Percentiles rank a stretch among this genome's conserved stretches.
Evolutionary conservation across 495 filamentous ascomycete genomes (phyloP).

Genomic region (Lasiosphaeris hirsuta): DNA sequence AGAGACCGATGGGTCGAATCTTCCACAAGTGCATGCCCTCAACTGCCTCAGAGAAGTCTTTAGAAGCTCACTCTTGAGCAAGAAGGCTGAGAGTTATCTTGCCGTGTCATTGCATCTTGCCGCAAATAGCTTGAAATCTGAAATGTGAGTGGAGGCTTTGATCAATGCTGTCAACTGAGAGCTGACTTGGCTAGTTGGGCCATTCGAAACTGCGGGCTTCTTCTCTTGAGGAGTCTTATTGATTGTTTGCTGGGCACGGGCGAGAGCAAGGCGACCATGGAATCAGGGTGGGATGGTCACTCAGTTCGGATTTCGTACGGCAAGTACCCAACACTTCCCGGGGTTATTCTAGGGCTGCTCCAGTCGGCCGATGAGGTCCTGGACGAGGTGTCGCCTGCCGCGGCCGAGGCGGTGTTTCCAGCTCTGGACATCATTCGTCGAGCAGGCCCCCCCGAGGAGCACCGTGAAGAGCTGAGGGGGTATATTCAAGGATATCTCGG

Average conservation of each 20-base stretch:
- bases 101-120: constrained; percentile 71
- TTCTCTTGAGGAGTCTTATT: constrained; percentile 80
- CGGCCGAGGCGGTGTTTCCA: constrained; percentile 77
- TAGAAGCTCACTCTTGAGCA: constrained; percentile 66
- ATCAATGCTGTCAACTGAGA: constrained; percentile 11
- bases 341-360: constrained; percentile 66
- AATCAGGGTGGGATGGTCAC: constrained; percentile 49
- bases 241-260: constrained; percentile 69
- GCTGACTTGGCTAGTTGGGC: constrained; percentile 62
- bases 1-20: constrained; percentile 58
- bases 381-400: constrained; percentile 30
- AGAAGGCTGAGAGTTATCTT: constrained; percentile 62
- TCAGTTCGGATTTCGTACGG: constrained; percentile 58
- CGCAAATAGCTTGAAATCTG: constrained; percentile 63
- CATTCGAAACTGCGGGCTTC: constrained; percentile 86
- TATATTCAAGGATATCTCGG: constrained; percentile 56
- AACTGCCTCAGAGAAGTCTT: constrained; percentile 90
- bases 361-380: constrained; percentile 39
- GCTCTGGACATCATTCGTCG: constrained; percentile 78
- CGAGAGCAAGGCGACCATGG: constrained; percentile 49
- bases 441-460: constrained; percentile 51
- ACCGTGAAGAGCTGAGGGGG: constrained; percentile 41
- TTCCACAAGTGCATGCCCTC: constrained; percentile 90
- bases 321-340: constrained; percentile 67
- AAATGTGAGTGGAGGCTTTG: constrained; percentile 48